Conservation (phyloP, 1,284 basidiomycete genomes). For the Irpex lacteus region DNA sequence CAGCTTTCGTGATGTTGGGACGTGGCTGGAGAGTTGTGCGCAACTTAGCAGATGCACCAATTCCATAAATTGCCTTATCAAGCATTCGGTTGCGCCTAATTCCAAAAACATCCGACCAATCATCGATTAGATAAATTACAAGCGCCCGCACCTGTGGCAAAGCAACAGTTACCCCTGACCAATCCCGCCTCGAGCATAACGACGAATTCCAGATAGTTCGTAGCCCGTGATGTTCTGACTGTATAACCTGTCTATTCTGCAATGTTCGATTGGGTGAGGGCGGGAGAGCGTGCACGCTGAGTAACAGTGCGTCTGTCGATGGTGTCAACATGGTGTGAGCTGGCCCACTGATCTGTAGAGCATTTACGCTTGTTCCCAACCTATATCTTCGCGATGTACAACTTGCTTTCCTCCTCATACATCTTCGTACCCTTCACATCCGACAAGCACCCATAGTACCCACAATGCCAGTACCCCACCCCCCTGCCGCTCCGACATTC, state of each 20-base stretch:
- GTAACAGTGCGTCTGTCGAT: slow-evolving; percentile 12
- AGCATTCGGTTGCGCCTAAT: neutral
- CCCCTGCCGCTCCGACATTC: slow-evolving; percentile 25
- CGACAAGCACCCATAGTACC: neutral
- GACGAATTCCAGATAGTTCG: neutral
- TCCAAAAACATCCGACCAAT: neutral
- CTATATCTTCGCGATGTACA: slow-evolving; percentile 7
- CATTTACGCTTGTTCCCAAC: slow-evolving; percentile 9
- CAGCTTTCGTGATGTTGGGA: too few species aligned
- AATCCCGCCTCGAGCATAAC: neutral
- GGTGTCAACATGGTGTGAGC: slow-evolving; percentile 19
- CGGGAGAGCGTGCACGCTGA: slow-evolving; percentile 9
- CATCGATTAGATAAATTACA: neutral
- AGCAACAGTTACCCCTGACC: neutral
- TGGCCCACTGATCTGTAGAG: slow-evolving; percentile 6
- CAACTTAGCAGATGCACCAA: neutral
- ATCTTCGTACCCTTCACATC: neutral
- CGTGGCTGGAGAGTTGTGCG: too few species aligned
- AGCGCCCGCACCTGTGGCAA: neutral
- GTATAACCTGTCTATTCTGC: slow-evolving; percentile 3
- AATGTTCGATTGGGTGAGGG: slow-evolving; percentile 17
- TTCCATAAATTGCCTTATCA: neutral
- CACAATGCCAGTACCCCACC: slow-evolving; percentile 7
- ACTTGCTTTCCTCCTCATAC: neutral
- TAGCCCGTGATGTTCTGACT: neutral